Evolutionary conservation across 257 asterid species (phyloP).

Genomic region (Plantago major): DNA sequence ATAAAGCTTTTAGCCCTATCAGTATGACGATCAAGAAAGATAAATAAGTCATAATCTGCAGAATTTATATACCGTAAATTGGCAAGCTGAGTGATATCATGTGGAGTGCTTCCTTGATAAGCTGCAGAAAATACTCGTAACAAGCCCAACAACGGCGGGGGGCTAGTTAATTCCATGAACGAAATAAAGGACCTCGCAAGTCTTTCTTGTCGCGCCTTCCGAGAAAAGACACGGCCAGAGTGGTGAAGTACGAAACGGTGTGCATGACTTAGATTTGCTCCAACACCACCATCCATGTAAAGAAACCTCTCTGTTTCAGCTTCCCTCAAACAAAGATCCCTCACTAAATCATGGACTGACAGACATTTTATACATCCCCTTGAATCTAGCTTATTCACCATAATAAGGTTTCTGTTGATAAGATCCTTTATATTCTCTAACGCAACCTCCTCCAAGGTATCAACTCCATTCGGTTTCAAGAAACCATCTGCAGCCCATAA

Average conservation of each 20-base stretch:
- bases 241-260: too few relatives aligned
- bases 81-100: constrained; percentile 5
- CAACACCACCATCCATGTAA: background rate
- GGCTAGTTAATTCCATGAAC: background rate
- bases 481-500: too few relatives aligned
- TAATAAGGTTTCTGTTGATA: too few relatives aligned
- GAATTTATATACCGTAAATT: constrained; percentile 11
- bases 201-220: too few relatives aligned
- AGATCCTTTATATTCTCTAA: too few relatives aligned
- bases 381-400: too few relatives aligned
- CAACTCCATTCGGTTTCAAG: too few relatives aligned
- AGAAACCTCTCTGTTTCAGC: constrained; percentile 16
- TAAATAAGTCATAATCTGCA: background rate
- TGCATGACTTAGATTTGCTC: background rate
- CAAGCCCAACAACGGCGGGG: background rate
- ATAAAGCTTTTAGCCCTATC: background rate
- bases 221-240: too few relatives aligned
- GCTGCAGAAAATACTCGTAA: background rate
- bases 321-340: constrained; percentile 16
- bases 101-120: background rate
- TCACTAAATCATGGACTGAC: constrained; percentile 24
- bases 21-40: too few relatives aligned
- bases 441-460: too few relatives aligned
- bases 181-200: background rate
- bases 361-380: too few relatives aligned